Evolutionary conservation across 768 basidiomycete species (phyloP).

Genomic region (Termitomyces sp.): DNA sequence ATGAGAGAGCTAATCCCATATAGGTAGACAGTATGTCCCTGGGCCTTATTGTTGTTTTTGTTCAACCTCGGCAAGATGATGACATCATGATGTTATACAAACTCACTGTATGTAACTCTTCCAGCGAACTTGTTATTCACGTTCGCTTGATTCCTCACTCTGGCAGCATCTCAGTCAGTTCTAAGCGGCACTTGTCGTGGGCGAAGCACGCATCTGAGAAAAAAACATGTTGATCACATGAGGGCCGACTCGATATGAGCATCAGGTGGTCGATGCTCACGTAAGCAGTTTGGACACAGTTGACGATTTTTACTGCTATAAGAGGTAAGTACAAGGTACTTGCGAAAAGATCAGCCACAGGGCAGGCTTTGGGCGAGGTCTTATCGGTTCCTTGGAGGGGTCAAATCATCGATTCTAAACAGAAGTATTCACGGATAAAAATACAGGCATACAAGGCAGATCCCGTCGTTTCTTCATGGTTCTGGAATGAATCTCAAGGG

Average conservation of each 20-base stretch:
- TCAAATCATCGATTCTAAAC: background rate
- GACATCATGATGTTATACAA: background rate
- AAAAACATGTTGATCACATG: background rate
- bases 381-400: no score
- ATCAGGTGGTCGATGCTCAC: background rate
- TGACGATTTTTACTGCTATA: background rate
- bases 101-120: slow-evolving; percentile 10
- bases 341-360: background rate
- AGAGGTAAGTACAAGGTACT: background rate
- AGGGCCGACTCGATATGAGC: background rate
- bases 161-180: background rate
- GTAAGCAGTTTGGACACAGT: background rate
- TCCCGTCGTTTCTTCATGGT: background rate
- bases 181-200: background rate
- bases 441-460: background rate
- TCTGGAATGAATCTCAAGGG: background rate
- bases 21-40: slow-evolving; percentile 29
- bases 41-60: slow-evolving; percentile 33
- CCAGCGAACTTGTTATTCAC: background rate
- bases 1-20: slow-evolving; percentile 12
- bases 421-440: background rate
- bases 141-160: background rate
- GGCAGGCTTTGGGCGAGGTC: no score
- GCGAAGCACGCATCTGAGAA: background rate
- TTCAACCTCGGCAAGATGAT: slow-evolving; percentile 12